phyloP scores from a whole-genome alignment of 2,329 filamentous ascomycete species.

The Fusarium sp. region DNA sequence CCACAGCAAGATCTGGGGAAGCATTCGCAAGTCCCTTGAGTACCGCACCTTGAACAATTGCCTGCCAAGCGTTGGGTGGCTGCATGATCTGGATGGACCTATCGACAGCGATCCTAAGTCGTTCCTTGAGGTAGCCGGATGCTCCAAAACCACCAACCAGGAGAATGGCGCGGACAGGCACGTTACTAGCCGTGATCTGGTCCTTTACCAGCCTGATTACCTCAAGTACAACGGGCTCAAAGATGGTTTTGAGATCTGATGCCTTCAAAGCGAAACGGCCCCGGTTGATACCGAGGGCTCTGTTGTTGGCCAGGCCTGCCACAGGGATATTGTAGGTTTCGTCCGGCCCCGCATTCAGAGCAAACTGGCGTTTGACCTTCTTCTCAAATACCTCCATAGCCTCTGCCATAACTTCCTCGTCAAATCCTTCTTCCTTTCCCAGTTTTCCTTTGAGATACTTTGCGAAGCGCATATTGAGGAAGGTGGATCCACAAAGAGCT shows the following conservation, averaged over 20 bases:
- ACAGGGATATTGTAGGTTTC: slow-evolving; percentile 54
- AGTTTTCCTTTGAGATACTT: slow-evolving; percentile 55
- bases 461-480: slow-evolving; percentile 58
- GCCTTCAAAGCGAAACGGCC: slow-evolving; percentile 53
- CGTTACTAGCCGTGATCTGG: slow-evolving; percentile 54
- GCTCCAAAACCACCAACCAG: slow-evolving; percentile 60
- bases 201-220: slow-evolving; percentile 57
- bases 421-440: slow-evolving; percentile 54
- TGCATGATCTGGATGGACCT: slow-evolving; percentile 56
- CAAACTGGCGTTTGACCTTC: slow-evolving; percentile 53
- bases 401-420: slow-evolving; percentile 53
- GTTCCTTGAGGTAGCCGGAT: slow-evolving; percentile 58
- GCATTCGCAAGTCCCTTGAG: slow-evolving; percentile 58
- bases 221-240: slow-evolving; percentile 57
- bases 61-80: slow-evolving; percentile 59
- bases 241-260: slow-evolving; percentile 55
- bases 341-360: slow-evolving; percentile 46
- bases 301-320: slow-evolving; percentile 55
- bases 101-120: slow-evolving; percentile 51
- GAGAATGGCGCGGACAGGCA: slow-evolving; percentile 55
- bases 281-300: slow-evolving; percentile 51
- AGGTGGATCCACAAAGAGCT: slow-evolving; percentile 59
- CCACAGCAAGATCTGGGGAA: slow-evolving; percentile 50
- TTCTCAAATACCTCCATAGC: slow-evolving; percentile 58
- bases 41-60: slow-evolving; percentile 61